phyloP scores from a whole-genome alignment of 2,329 filamentous ascomycete species.

The Rachicladosporium sp. region DNA sequence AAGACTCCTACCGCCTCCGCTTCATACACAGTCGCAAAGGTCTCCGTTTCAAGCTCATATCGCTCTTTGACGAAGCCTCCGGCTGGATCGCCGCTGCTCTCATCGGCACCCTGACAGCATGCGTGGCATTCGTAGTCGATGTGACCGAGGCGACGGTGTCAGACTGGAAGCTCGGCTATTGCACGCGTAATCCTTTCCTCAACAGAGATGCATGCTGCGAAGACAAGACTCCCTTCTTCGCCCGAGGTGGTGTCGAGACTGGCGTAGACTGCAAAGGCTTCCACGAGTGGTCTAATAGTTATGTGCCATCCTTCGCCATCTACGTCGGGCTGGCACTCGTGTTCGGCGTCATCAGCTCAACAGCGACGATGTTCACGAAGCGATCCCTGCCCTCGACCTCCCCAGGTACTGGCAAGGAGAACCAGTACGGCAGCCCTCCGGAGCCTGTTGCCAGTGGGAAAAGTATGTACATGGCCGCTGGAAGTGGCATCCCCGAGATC shows the following conservation, averaged over 20 bases:
- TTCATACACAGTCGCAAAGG: constrained; percentile 32
- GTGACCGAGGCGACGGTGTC: constrained; percentile 41
- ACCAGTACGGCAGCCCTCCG: constrained; percentile 10
- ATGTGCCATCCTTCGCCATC: constrained; percentile 32
- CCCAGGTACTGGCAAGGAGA: constrained; percentile 22
- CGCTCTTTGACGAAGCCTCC: constrained; percentile 38
- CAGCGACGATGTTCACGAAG: constrained; percentile 39
- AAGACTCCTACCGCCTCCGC: constrained; percentile 44
- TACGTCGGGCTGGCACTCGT: constrained; percentile 38
- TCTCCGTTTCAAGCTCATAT: constrained; percentile 28
- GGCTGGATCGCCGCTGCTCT: constrained; percentile 45
- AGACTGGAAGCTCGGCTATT: constrained; percentile 48
- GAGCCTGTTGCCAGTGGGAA: constrained; percentile 28
- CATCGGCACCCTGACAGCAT: constrained; percentile 43
- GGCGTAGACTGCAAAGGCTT: constrained; percentile 28
- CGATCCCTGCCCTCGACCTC: constrained; percentile 34
- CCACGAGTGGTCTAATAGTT: constrained; percentile 32
- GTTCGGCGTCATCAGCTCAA: constrained; percentile 39
- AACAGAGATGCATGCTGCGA: constrained; percentile 41
- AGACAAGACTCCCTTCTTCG: constrained; percentile 20
- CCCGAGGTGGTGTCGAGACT: constrained; percentile 11
- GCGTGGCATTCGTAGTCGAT: constrained; percentile 45
- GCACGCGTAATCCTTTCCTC: constrained; percentile 32
- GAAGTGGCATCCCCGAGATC: constrained; percentile 49
- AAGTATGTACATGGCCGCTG: constrained; percentile 47